Evolutionary conservation across 306 rosid species (phyloP).

Genomic region (Prunus dulcis): DNA sequence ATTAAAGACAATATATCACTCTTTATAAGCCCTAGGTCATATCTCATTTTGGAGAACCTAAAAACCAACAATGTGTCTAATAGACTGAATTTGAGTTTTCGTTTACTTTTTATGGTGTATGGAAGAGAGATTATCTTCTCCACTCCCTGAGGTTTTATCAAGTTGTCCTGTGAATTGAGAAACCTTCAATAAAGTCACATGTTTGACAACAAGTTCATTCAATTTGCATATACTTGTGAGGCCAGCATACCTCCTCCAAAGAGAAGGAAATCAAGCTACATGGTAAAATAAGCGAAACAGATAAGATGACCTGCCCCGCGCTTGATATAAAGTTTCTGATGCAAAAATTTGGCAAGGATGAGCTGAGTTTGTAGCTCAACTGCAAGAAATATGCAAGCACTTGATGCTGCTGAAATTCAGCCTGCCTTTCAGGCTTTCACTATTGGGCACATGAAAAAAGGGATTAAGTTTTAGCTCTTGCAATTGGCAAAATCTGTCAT

Average conservation of each 20-base stretch:
- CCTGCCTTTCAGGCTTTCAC: not conserved
- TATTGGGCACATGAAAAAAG: not conserved
- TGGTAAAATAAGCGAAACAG: not conserved
- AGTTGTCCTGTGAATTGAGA: not conserved
- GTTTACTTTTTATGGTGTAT: not conserved
- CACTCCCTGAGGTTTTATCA: not conserved
- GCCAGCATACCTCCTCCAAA: not conserved
- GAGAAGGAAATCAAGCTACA: no score
- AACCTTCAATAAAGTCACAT: no score
- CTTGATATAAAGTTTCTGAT: not conserved
- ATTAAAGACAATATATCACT: not conserved
- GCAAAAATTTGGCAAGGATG: not conserved
- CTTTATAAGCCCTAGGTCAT: not conserved
- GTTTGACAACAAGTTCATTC: no score
- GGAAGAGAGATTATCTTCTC: not conserved
- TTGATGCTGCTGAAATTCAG: slow-evolving; percentile 5
- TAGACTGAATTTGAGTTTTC: not conserved
- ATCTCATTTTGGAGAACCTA: not conserved
- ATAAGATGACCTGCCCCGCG: not conserved
- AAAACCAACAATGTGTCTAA: not conserved
- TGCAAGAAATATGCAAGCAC: not conserved
- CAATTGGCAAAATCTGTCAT: not conserved
- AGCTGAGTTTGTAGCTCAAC: no score
- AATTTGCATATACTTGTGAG: not conserved
- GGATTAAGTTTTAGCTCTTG: not conserved